A percentile compares a stretch with the other conserved stretches of the same genome.
These are phyloP conservation scores for Neostapfia colusana DNA, from an alignment of 176 grass and related monocot species.

Conservation along the genomic window DNA sequence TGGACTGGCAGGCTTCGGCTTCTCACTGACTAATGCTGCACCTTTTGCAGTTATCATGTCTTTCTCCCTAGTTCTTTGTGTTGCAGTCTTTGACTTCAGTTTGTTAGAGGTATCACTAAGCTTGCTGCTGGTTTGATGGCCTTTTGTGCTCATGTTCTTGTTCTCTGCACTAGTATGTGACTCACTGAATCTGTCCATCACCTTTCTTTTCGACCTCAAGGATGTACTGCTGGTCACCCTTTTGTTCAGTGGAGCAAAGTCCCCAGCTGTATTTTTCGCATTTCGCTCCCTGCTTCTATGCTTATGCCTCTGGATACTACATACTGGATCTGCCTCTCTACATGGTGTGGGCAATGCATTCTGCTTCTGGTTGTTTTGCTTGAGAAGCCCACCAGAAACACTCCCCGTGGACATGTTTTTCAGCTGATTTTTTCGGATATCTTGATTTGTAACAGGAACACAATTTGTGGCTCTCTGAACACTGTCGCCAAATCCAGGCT, in stretches of 20 bases:
- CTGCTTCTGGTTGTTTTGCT: conserved; percentile 69
- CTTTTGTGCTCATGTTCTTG: conserved; percentile 39
- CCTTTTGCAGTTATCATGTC: conserved; percentile 59
- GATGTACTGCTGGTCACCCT: conserved; percentile 36
- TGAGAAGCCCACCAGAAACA: conserved; percentile 39
- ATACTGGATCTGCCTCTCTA: conserved; percentile 13
- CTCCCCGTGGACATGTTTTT: conserved; percentile 25
- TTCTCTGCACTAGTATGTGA: conserved; percentile 22
- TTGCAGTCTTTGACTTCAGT: conserved; percentile 17
- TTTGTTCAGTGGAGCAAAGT: conserved; percentile 53
- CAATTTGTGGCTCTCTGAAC: background rate
- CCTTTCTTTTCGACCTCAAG: conserved; percentile 52
- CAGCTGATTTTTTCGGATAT: conserved; percentile 10
- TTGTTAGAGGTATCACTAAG: conserved; percentile 25
- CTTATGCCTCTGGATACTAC: conserved; percentile 34
- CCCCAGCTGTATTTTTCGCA: conserved; percentile 17
- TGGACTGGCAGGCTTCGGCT: conserved; percentile 31
- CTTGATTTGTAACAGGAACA: conserved; percentile 34
- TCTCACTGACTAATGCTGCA: conserved; percentile 43
- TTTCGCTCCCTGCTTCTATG: conserved; percentile 29
- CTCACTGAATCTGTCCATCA: conserved; percentile 30
- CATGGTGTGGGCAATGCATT: conserved; percentile 41
- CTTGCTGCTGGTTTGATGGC: background rate
- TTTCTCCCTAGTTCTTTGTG: conserved; percentile 38
- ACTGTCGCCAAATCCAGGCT: conserved; percentile 9